These are phyloP conservation scores for Chlorophyllum brunneum DNA, from an alignment of 768 basidiomycete species.

Conservation along the genomic window DNA sequence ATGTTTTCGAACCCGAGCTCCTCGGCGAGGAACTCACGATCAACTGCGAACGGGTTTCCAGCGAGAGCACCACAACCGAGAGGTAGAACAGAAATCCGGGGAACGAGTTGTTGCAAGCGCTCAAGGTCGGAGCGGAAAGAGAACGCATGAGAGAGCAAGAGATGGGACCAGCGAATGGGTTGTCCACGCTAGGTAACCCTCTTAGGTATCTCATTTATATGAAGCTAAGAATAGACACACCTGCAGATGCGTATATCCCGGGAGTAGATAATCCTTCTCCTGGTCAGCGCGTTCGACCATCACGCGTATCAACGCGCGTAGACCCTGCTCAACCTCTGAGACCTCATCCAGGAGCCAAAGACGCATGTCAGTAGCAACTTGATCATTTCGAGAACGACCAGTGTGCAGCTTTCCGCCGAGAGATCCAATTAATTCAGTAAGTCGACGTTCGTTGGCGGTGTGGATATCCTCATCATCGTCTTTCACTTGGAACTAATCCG, in stretches of 20 bases:
- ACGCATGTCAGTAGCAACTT: conserved; percentile 98
- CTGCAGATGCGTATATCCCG: conserved; percentile 98
- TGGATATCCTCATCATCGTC: conserved; percentile 99
- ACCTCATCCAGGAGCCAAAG: conserved; percentile 90
- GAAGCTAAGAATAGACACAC: conserved; percentile 35
- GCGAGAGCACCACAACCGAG: conserved; percentile 94
- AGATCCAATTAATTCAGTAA: conserved; percentile 90
- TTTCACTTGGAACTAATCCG: conserved; percentile 62
- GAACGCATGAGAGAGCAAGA: conserved; percentile 91
- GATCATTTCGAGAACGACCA: conserved; percentile 95
- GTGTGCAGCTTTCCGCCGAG: conserved; percentile 97
- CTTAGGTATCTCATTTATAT: neutral
- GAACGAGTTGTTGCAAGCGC: conserved; percentile 76
- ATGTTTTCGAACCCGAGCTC: conserved; percentile 88
- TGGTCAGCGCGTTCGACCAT: conserved; percentile 91
- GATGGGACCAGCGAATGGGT: conserved; percentile 98
- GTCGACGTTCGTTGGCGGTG: conserved; percentile 93
- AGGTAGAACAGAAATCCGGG: conserved; percentile 90
- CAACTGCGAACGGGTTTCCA: conserved; percentile 93
- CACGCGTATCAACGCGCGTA: conserved; percentile 80
- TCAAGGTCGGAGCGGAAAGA: conserved; percentile 90
- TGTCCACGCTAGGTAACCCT: conserved; percentile 74
- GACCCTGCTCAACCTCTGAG: conserved; percentile 54
- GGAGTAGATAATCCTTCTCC: conserved; percentile 87
- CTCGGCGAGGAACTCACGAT: conserved; percentile 86